These are phyloP conservation scores for Coprinopsis strossmayeri DNA, from an alignment of 768 basidiomycete species.

Conservation along the genomic window DNA sequence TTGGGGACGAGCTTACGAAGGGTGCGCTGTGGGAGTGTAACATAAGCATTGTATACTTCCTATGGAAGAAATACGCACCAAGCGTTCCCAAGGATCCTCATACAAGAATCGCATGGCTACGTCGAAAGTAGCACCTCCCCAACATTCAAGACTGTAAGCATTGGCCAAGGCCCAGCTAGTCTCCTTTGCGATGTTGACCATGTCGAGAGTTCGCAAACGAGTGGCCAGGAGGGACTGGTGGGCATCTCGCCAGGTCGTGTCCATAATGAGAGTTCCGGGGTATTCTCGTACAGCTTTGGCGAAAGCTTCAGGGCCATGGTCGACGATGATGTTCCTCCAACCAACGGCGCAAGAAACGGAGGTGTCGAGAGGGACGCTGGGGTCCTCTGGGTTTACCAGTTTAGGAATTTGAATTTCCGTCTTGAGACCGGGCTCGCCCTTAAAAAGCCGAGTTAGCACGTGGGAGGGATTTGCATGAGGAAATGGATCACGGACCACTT, in stretches of 20 bases:
- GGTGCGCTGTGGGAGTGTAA: too few species aligned
- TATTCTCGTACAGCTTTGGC: conserved; percentile 97
- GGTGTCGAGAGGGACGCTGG: conserved; percentile 73
- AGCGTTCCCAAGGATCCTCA: conserved; percentile 98
- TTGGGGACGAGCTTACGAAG: conserved; percentile 96
- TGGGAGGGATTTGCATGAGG: too few species aligned
- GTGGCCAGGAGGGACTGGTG: conserved; percentile 98
- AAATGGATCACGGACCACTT: too few species aligned
- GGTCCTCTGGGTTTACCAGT: conserved; percentile 72
- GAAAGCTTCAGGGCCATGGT: conserved; percentile 96
- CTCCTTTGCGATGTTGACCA: conserved; percentile 98
- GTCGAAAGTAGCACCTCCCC: conserved; percentile 99
- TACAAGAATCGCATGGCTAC: conserved; percentile 99
- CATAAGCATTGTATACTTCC: too few species aligned
- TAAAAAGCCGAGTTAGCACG: background rate
- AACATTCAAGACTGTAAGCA: conserved; percentile 95
- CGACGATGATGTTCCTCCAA: conserved; percentile 98
- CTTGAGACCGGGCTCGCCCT: conserved; percentile 93
- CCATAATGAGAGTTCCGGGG: conserved; percentile 93
- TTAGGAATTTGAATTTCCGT: conserved; percentile 80
- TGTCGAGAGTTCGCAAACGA: conserved; percentile 91
- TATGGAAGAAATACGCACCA: conserved; percentile 54
- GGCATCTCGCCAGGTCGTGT: conserved; percentile 99
- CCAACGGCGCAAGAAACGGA: conserved; percentile 79
- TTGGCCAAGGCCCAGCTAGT: conserved; percentile 93